Base-by-base conservation (phyloP, 2,329 filamentous ascomycete genomes). In the Ploettnerulaceae sp. region DNA sequence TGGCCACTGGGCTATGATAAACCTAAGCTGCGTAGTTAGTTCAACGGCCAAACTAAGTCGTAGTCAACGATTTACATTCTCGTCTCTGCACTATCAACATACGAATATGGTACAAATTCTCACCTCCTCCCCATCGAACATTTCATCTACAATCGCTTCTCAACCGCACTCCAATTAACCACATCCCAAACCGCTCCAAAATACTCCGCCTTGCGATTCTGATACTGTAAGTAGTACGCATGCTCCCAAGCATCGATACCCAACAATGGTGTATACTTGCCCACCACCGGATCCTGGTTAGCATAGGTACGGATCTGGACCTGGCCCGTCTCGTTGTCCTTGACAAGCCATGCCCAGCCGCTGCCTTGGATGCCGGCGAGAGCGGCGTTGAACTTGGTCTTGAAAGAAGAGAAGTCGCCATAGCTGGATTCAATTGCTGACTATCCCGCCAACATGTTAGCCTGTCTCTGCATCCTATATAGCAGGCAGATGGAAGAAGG, bases 211-310 rank as follows among this genome's bases (percentile, higher is more conserved):
- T 89, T 88, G 48, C 81, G 79, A 58, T 89, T 89, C 48, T 84
- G 72, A 58, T 89, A 90, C 77, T 86, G 87, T n/a, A 94, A 69
- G 63, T 95, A 95, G 64, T 94, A 95, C 0, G 89, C 89, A 70
- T 95, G 89, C 71, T 95, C 89, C 89, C 88, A 94, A 79, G 89
- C 90, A 72, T 96, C 90, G 62, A 96, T 84, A 47, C 90, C 90
- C 36, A 96, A 72, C 38, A 96, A 74, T 28, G 90, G 90, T 61
- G 81, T 76, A 66, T 85, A 88, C 66, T 85, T 85, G 39, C 89
- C 89, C 11, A 89, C 78, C 22, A 96, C 86, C 20, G 90, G 86
- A 67, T 95, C 89, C 73, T 95, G 89, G 74, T 94, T 94, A 70
- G 86, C 73, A 75, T 89, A 70, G 41, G 87, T 86, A 59, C 79